A percentile compares a stretch with the other conserved stretches of the same genome.
These are phyloP conservation scores for Eucalyptus cloeziana DNA, from an alignment of 345 rosid species.

Conservation along the genomic window DNA sequence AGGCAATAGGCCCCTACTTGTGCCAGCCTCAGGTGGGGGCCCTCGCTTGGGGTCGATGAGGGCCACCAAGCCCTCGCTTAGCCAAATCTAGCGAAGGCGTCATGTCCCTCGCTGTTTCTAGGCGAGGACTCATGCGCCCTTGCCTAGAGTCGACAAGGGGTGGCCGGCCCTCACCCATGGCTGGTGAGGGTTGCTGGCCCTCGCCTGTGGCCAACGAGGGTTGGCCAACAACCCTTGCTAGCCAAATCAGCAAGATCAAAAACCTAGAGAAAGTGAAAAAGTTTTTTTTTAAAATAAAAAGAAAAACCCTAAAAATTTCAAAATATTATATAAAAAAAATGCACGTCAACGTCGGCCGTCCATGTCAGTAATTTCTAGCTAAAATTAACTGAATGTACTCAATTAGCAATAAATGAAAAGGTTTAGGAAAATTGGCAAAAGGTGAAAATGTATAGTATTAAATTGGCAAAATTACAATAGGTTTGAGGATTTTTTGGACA, in stretches of 20 bases:
- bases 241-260: fast-evolving
- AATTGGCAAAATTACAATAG: fast-evolving
- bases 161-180: fast-evolving
- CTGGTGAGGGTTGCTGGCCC: fast-evolving
- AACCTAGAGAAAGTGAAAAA: fast-evolving
- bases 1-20: fast-evolving
- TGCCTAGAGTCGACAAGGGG: fast-evolving
- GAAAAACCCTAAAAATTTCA: too few species aligned
- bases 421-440: too few species aligned
- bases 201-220: fast-evolving
- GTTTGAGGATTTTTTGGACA: too few species aligned
- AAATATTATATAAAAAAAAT: too few species aligned
- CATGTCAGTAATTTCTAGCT: fast-evolving
- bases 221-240: fast-evolving
- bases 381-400: fast-evolving
- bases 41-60: too few species aligned
- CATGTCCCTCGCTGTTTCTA: fast-evolving
- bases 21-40: fast-evolving
- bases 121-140: fast-evolving
- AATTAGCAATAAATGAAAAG: too few species aligned
- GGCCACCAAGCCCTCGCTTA: neutral
- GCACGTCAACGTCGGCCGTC: fast-evolving
- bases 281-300: too few species aligned
- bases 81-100: fast-evolving
- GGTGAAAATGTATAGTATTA: fast-evolving